A percentile compares a stretch with the other conserved stretches of the same genome.
Conservation (phyloP, 2,329 filamentous ascomycete genomes). For the Zalaria obscura region DNA sequence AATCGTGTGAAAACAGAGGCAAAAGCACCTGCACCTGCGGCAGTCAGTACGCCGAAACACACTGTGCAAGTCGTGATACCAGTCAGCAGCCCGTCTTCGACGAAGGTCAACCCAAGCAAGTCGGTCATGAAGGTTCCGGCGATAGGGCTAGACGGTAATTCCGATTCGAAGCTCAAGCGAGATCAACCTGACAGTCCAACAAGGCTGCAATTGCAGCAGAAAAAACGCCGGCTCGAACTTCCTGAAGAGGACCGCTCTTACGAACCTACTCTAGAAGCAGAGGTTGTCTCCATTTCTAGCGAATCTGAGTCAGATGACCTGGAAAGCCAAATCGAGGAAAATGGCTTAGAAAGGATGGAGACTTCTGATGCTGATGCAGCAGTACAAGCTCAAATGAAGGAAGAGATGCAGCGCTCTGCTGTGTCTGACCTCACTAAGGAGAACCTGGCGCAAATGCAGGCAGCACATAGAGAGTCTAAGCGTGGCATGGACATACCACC, state of each 20-base stretch:
- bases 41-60: too few species aligned
- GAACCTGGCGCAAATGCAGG: constrained; percentile 19
- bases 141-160: neutral
- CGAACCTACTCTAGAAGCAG: neutral
- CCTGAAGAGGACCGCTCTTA: neutral
- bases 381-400: constrained; percentile 2
- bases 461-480: constrained; percentile 6
- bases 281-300: neutral
- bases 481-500: constrained; percentile 14
- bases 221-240: neutral
- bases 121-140: too few species aligned
- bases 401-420: constrained; percentile 1
- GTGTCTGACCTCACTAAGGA: constrained; percentile 14
- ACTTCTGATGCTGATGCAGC: constrained; percentile 1
- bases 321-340: constrained; percentile 1
- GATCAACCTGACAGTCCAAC: neutral
- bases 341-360: neutral
- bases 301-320: neutral
- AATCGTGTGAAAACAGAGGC: too few species aligned
- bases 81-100: too few species aligned
- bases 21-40: too few species aligned
- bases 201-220: neutral
- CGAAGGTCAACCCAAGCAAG: too few species aligned
- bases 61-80: too few species aligned
- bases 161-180: neutral